Evolutionary conservation across 345 rosid species (phyloP), one percentile per base, ranked within the genome.

Genomic region (Salix suchowensis): DNA sequence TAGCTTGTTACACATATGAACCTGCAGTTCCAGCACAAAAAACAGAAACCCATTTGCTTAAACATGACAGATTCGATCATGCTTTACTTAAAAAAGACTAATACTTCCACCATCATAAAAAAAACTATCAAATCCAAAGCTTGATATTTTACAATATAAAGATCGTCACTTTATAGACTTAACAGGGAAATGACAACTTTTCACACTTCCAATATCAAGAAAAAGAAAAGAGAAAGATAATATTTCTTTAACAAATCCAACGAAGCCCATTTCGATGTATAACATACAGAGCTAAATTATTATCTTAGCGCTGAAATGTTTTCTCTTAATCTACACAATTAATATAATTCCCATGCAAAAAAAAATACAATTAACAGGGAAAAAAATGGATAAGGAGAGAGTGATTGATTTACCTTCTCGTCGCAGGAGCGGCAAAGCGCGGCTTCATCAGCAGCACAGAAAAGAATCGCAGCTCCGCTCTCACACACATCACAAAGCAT

Each of bases 401-500:
- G 44, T 52, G 67, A 28, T 36, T 30, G 37, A 10, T 23, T 16
- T 66, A 84, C 97, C 86, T 91, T 89, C 62, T 92, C 92, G 78
- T 91, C 96, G 74, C 97, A 92, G 70, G 96, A 60, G 76, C 89
- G 88, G 84, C 97, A 92, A 26, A 91, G 96, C 34, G 97, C 88
- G 68, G 97, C 97, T 84, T 91, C 97, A 60, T 92, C 95, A 73
- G 94, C 94, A 50, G 97, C 97, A 78, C 97, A 92, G 84, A 92
- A 92, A 30, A 92, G 84, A 62, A 89, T 89, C 18, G 95, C 97
- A 50, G 94, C 95, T 10, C 95, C 93, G 80, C 87, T 87, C 71
- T 91, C 95, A 70, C 95, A 91, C 2, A 84, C 92, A 62, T 89
- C 92, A 70, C 95, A 91, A 52, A 91, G 84, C 78, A 89, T 89